These are phyloP conservation scores for Gentiana straminea DNA, from an alignment of 257 asterid genomes.

Conservation along the genomic window DNA sequence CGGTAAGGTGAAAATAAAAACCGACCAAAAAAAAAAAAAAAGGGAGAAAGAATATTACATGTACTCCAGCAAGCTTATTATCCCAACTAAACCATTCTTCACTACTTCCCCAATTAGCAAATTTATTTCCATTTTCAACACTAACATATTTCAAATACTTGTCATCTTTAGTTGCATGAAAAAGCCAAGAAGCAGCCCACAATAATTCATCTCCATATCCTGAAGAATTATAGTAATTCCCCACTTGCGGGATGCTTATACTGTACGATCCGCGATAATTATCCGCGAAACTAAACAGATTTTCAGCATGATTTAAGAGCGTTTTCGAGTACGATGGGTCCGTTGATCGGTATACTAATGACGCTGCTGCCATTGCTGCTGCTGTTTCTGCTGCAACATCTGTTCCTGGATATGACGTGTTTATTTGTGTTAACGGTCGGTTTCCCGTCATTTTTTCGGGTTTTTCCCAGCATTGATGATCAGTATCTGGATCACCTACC, in stretches of 20 bases:
- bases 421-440: slow-evolving; percentile 38
- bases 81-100: slow-evolving; percentile 65
- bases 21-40: too few relatives aligned
- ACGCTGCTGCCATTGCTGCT: slow-evolving; percentile 67
- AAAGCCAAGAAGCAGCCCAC: slow-evolving; percentile 79
- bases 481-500: slow-evolving; percentile 57
- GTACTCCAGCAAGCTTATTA: slow-evolving; percentile 49
- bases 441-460: slow-evolving; percentile 33
- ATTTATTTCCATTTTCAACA: slow-evolving; percentile 24
- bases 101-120: slow-evolving; percentile 41
- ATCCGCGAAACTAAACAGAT: slow-evolving; percentile 46
- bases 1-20: too few relatives aligned
- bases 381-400: slow-evolving; percentile 77
- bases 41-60: slow-evolving; percentile 18
- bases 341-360: slow-evolving; percentile 37
- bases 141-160: slow-evolving; percentile 30
- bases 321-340: slow-evolving; percentile 26
- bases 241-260: slow-evolving; percentile 34
- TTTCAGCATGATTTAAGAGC: slow-evolving; percentile 41
- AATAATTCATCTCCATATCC: slow-evolving; percentile 61
- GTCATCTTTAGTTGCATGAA: slow-evolving; percentile 41
- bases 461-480: slow-evolving; percentile 60
- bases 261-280: slow-evolving; percentile 43
- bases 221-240: slow-evolving; percentile 41
- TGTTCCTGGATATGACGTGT: slow-evolving; percentile 46